phyloP scores from a whole-genome alignment of 2,329 filamentous ascomycete species.

The Neonectria sp. region DNA sequence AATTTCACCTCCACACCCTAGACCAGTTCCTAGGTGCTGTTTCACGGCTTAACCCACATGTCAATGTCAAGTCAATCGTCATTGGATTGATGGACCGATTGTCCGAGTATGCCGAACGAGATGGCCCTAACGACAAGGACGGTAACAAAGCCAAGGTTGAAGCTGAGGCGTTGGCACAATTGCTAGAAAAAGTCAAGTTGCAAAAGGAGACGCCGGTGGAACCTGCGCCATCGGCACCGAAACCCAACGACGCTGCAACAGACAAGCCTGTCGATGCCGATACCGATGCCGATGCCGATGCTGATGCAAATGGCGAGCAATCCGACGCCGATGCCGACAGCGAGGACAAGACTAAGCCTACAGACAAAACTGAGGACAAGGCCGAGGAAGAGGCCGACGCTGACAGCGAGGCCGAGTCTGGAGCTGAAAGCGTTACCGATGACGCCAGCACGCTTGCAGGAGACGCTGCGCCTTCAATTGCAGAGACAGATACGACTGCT shows the following conservation, averaged over 20 bases:
- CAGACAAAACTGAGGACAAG: slow-evolving; percentile 47
- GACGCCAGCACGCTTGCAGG: slow-evolving; percentile 48
- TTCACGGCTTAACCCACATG: slow-evolving; percentile 92
- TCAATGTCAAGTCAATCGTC: slow-evolving; percentile 98
- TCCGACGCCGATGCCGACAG: slow-evolving; percentile 49
- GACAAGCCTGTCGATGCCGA: slow-evolving; percentile 45
- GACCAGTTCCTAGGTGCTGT: slow-evolving; percentile 96
- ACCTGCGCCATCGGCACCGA: slow-evolving; percentile 35
- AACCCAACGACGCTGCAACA: slow-evolving; percentile 34
- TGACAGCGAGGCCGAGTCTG: slow-evolving; percentile 37
- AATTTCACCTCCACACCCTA: slow-evolving; percentile 96
- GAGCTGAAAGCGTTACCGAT: slow-evolving; percentile 48
- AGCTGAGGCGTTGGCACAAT: slow-evolving; percentile 83
- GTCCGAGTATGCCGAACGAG: slow-evolving; percentile 93
- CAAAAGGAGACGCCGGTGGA: slow-evolving; percentile 64
- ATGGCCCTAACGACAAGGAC: slow-evolving; percentile 79
- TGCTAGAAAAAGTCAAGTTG: slow-evolving; percentile 85
- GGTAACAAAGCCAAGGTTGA: slow-evolving; percentile 81
- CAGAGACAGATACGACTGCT: slow-evolving; percentile 64
- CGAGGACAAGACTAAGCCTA: slow-evolving; percentile 39
- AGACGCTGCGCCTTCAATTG: slow-evolving; percentile 57
- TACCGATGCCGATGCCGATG: slow-evolving; percentile 37
- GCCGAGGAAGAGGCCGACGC: slow-evolving; percentile 40
- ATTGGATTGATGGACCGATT: slow-evolving; percentile 98
- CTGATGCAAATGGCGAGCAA: slow-evolving; percentile 55